Evolutionary conservation across 2,329 filamentous ascomycete species (phyloP).

Genomic region (Calonectria pseudoreteaudii): DNA sequence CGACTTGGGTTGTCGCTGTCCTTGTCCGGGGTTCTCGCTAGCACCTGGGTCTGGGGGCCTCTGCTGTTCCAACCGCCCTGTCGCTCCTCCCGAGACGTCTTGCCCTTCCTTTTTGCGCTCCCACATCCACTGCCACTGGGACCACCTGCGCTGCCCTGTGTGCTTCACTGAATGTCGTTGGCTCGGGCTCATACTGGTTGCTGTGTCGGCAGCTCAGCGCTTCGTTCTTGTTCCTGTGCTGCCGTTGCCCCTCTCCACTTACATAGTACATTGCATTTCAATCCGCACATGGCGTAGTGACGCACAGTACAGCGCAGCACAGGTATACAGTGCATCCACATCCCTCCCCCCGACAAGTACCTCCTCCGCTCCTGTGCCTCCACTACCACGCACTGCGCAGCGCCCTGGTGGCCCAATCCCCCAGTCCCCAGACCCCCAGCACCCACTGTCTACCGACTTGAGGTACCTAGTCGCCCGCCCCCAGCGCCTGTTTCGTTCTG

Average conservation of each 20-base stretch:
- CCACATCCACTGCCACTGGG: not conserved
- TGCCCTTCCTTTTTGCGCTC: not conserved
- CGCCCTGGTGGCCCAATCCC: conserved; percentile 27
- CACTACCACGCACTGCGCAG: conserved; percentile 21
- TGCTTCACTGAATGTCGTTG: conserved; percentile 27
- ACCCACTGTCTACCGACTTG: conserved; percentile 28
- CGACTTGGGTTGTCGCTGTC: conserved; percentile 2
- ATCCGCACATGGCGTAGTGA: conserved; percentile 8
- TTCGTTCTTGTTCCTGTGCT: not conserved
- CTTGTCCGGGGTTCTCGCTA: conserved; percentile 17
- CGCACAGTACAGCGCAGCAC: conserved; percentile 6
- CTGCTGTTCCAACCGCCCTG: conserved; percentile 26
- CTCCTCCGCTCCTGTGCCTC: conserved; percentile 19
- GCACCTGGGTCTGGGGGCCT: conserved; percentile 8
- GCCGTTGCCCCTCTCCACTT: not conserved
- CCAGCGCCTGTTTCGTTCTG: conserved; percentile 35
- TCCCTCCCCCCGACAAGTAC: conserved; percentile 14
- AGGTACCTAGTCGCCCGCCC: conserved; percentile 36
- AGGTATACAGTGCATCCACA: conserved; percentile 26
- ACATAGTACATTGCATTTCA: conserved; percentile 6
- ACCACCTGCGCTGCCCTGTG: conserved; percentile 18
- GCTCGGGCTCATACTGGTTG: conserved; percentile 34
- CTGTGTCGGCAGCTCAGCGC: conserved; percentile 34
- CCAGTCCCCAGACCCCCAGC: conserved; percentile 29
- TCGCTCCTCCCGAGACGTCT: conserved; percentile 15